Base-by-base conservation (phyloP, 768 basidiomycete species). In the Kwoniella sp. region DNA sequence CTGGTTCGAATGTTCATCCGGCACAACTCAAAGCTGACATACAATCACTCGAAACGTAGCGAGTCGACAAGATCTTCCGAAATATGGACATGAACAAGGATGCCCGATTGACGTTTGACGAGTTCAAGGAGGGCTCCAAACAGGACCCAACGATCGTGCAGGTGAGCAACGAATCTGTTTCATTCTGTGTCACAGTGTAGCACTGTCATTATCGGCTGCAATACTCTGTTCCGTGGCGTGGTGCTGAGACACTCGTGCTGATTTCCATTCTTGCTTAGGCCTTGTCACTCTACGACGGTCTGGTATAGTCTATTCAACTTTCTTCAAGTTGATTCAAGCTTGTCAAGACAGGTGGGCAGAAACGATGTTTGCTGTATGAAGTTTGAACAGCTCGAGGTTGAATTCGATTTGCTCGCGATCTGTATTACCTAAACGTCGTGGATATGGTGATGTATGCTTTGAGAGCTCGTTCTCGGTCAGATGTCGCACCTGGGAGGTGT, bases 71-170 rank as follows among this genome's bases (percentile, higher is more conserved):
- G 85, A 98, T 99, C 69, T 99, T 99, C 84, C 85, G 87, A 62
- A 92, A 91, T 76, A 99, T 99, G 96, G 96, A 98, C 82, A 85
- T 88, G 68, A 89, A 98, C 83, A 93, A 93, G 82, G 91, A 98
- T 75, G 91, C 92, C 7, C 90, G 87, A 75, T 84, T 97, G 61
- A 94, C 93, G 0, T 99, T 89, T 81, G 93, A 94, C 11, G 96
- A 99, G 81, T 99, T 99, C 79, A 93, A 94, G 22, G 93, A 98
- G 79, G 96, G 96, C 31, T 92, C 90, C 81, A 98, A 97, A 82
- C 93, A 96, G 81, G 96, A 99, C 81, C 96, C 96, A 31, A 98
- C 95, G 23, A 98, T 99, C 80, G 94, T 99, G 15, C 93, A 98
- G 87, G 95, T 90, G 69, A 59, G 84, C 79, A 38, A 25, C 77